These are phyloP conservation scores for Solanum okadae DNA, from an alignment of 257 asterid genomes.

Conservation along the genomic window DNA sequence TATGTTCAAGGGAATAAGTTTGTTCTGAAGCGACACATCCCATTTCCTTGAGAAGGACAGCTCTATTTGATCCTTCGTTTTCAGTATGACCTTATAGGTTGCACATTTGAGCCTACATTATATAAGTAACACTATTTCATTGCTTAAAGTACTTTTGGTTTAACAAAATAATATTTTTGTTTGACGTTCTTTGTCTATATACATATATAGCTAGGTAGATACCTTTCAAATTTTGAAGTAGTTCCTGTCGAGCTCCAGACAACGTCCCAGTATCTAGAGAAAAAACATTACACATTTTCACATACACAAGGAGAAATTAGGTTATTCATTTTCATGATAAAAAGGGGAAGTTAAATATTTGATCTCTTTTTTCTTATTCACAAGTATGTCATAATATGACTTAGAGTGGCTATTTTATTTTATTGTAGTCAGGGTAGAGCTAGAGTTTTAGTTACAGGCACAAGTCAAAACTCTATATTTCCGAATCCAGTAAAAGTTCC, in stretches of 20 bases:
- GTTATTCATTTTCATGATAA: neutral
- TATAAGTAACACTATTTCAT: neutral
- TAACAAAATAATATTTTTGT: neutral
- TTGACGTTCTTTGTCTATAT: neutral
- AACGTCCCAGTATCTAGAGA: slow-evolving; percentile 55
- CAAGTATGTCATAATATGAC: neutral
- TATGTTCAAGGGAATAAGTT: slow-evolving; percentile 54
- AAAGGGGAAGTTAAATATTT: neutral
- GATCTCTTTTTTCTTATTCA: neutral
- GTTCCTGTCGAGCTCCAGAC: slow-evolving; percentile 42
- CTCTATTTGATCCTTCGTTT: slow-evolving; percentile 62
- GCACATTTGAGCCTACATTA: slow-evolving; percentile 56
- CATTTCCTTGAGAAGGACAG: slow-evolving; percentile 76
- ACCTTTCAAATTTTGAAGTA: slow-evolving; percentile 46
- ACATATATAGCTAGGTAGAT: neutral
- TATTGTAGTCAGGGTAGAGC: neutral
- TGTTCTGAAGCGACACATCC: slow-evolving; percentile 55
- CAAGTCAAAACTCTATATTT: neutral
- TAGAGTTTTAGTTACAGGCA: neutral
- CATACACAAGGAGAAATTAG: neutral
- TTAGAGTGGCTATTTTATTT: neutral
- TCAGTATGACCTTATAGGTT: slow-evolving; percentile 32
- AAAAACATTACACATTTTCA: neutral
- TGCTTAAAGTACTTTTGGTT: neutral
- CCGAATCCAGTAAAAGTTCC: neutral